A percentile compares a stretch with the other conserved stretches of the same genome.
Conservation (phyloP, 768 basidiomycete species). For the Cyclocybe cylindracea region DNA sequence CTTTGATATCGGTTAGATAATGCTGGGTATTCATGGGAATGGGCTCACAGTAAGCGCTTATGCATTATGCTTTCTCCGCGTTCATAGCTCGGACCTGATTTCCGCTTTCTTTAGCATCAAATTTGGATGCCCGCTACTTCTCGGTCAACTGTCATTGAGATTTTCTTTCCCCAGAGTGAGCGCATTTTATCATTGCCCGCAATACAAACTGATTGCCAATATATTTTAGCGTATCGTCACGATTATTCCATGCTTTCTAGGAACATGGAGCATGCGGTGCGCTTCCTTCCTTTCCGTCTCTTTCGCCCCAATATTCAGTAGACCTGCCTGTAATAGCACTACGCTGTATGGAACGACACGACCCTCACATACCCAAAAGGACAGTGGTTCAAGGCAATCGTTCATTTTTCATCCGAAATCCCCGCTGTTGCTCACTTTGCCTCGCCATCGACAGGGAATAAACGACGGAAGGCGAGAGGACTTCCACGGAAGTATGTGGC, state of each 20-base stretch:
- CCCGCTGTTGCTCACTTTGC: neutral
- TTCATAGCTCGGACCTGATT: neutral
- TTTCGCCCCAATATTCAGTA: slow-evolving; percentile 40
- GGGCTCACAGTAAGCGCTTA: slow-evolving; percentile 51
- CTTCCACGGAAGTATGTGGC: slow-evolving; percentile 14
- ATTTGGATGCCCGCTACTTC: slow-evolving; percentile 70
- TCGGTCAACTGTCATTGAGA: slow-evolving; percentile 67
- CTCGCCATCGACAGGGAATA: slow-evolving; percentile 1
- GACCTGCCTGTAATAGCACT: slow-evolving; percentile 11
- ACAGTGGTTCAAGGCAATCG: slow-evolving; percentile 11
- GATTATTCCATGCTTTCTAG: slow-evolving; percentile 44
- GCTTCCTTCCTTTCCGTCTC: slow-evolving; percentile 1
- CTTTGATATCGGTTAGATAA: slow-evolving; percentile 8
- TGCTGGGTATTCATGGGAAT: slow-evolving; percentile 70
- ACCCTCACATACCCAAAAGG: slow-evolving; percentile 18
- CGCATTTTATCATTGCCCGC: neutral
- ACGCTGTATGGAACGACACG: slow-evolving; percentile 25
- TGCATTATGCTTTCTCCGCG: neutral
- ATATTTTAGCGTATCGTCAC: slow-evolving; percentile 28
- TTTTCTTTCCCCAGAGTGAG: slow-evolving; percentile 60
- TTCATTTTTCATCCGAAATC: neutral
- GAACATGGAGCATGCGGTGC: slow-evolving; percentile 42
- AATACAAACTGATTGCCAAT: neutral
- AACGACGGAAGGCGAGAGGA: slow-evolving; percentile 10
- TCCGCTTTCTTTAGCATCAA: slow-evolving; percentile 42